A percentile compares a stretch with the other conserved stretches of the same genome.
Evolutionary conservation across 2,329 filamentous ascomycete species (phyloP).

Genomic region (Trichoderma breve): DNA sequence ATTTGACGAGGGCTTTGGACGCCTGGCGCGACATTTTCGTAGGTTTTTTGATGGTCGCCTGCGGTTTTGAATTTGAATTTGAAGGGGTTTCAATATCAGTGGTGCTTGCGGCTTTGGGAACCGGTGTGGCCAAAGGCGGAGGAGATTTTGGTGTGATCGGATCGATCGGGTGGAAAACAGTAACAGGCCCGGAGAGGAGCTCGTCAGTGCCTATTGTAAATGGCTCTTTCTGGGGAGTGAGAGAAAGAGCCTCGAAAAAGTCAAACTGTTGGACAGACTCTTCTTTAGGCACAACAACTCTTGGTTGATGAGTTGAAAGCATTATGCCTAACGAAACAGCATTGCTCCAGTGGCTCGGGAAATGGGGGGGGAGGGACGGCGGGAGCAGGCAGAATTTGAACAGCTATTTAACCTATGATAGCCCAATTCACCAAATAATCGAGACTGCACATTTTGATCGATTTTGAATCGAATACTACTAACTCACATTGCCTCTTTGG

Average conservation of each 20-base stretch:
- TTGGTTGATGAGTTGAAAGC: neutral
- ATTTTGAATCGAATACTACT: neutral
- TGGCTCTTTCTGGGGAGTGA: constrained; percentile 11
- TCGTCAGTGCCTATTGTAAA: neutral
- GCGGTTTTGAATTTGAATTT: neutral
- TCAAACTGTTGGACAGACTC: neutral
- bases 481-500: neutral
- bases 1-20: neutral
- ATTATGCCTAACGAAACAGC: neutral
- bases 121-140: neutral
- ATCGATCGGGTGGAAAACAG: neutral
- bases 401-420: constrained; percentile 4
- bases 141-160: neutral
- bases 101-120: neutral
- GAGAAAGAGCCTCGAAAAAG: constrained; percentile 14
- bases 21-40: neutral
- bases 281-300: neutral
- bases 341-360: neutral
- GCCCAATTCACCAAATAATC: neutral
- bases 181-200: neutral
- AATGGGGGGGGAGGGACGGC: neutral
- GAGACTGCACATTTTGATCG: neutral
- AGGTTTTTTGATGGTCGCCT: neutral
- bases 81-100: neutral
- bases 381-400: neutral